Evolutionary conservation across 2,329 filamentous ascomycete genomes (phyloP).

Genomic region (Talaromyces sp.): DNA sequence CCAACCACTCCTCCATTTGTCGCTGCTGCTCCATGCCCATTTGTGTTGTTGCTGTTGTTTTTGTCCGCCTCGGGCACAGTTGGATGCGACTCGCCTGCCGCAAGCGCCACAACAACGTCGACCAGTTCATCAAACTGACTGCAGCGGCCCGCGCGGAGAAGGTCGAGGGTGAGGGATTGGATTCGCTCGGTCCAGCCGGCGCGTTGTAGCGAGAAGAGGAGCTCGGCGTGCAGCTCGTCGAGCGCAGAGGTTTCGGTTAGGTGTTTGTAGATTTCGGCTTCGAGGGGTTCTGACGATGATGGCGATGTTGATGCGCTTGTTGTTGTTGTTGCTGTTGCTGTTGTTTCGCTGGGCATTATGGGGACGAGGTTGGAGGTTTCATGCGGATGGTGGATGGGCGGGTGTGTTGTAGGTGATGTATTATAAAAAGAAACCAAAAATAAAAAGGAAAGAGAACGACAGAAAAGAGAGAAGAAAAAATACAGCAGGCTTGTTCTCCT

Average conservation of each 20-base stretch:
- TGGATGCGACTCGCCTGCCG: slow-evolving; percentile 28
- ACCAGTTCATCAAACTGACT: slow-evolving; percentile 54
- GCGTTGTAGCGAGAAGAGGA: slow-evolving; percentile 51
- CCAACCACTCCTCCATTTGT: slow-evolving; percentile 16
- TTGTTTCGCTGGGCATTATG: slow-evolving; percentile 10
- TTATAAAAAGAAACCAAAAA: not conserved
- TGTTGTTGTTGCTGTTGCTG: not conserved
- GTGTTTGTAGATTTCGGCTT: slow-evolving; percentile 10
- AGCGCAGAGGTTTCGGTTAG: slow-evolving; percentile 10
- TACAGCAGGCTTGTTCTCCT: not conserved
- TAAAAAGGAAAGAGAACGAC: not conserved
- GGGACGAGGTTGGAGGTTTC: not conserved
- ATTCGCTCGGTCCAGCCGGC: slow-evolving; percentile 56
- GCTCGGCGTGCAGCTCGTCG: slow-evolving; percentile 47
- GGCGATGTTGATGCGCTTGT: not conserved
- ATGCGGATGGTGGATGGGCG: not conserved
- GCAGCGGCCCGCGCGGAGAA: slow-evolving; percentile 54
- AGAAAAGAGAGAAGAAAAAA: not conserved
- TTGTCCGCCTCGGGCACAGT: slow-evolving; percentile 14
- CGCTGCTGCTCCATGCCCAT: slow-evolving; percentile 14
- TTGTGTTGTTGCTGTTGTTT: not conserved
- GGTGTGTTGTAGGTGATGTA: not conserved
- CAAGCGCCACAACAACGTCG: slow-evolving; percentile 46
- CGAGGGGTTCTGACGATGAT: slow-evolving; percentile 1
- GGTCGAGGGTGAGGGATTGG: slow-evolving; percentile 48